Evolutionary conservation across 495 filamentous ascomycete species (phyloP).

Genomic region (Glarea lozoyensis): DNA sequence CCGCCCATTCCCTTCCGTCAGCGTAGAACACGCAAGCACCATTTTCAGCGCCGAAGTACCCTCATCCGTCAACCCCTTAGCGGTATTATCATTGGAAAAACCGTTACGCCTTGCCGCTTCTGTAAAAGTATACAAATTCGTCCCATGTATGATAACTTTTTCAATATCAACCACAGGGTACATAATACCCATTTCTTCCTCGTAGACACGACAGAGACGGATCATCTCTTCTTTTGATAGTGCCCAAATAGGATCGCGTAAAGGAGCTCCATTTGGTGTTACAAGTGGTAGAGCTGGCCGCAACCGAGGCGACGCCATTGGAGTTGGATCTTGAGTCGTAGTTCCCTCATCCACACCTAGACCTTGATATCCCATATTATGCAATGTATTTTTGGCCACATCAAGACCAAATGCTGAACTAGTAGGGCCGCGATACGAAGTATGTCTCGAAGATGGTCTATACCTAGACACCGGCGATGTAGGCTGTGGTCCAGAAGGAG

Average conservation of each 20-base stretch:
- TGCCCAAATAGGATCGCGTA: slow-evolving; percentile 65
- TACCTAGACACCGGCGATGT: slow-evolving; percentile 13
- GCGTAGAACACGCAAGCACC: slow-evolving; percentile 64
- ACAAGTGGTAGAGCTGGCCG: slow-evolving; percentile 25
- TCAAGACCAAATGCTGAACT: slow-evolving; percentile 80
- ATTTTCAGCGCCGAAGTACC: slow-evolving; percentile 68
- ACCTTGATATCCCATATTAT: slow-evolving; percentile 77
- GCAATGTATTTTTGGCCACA: slow-evolving; percentile 77
- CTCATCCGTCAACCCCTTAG: slow-evolving; percentile 58
- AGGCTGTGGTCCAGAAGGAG: slow-evolving; percentile 3
- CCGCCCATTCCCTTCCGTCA: slow-evolving; percentile 65
- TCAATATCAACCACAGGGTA: slow-evolving; percentile 73
- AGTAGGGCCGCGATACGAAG: slow-evolving; percentile 75
- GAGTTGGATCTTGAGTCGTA: slow-evolving; percentile 45
- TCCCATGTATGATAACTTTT: slow-evolving; percentile 52
- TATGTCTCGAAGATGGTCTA: slow-evolving; percentile 30
- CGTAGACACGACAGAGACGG: slow-evolving; percentile 61
- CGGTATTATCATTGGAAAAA: slow-evolving; percentile 40
- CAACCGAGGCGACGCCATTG: slow-evolving; percentile 37
- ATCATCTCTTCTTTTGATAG: slow-evolving; percentile 63
- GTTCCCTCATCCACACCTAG: slow-evolving; percentile 37
- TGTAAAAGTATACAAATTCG: slow-evolving; percentile 48
- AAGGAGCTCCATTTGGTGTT: slow-evolving; percentile 29
- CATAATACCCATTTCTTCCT: slow-evolving; percentile 82
- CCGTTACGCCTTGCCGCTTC: slow-evolving; percentile 46